Evolutionary conservation across 2,329 filamentous ascomycete species (phyloP), one percentile per base, ranked within the genome.

Genomic region (Sordariomycetes sp.): DNA sequence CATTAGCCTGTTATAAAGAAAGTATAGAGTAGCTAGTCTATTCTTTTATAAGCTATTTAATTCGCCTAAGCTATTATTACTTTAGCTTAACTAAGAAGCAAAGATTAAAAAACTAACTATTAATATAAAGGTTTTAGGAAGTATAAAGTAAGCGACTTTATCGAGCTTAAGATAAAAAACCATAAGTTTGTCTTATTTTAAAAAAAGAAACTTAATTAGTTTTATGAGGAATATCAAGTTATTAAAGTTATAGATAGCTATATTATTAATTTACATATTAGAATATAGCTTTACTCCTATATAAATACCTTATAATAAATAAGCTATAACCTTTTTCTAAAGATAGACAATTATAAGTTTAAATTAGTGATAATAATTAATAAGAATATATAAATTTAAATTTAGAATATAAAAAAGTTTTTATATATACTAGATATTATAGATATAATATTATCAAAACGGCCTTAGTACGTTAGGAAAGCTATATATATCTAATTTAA

Each of bases 121-220:
- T n/a, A n/a, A n/a, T n/a, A n/a, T n/a, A n/a, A n/a, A n/a, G n/a
- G n/a, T n/a, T n/a, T n/a, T n/a, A 13, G 32, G 42, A 10, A 17
- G n/a, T 24, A 51, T 52, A 10, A 52, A 10, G 32, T 52, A 24
- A 17, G 32, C 2, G 34, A 52, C 28, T 10, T 13, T 5, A 17
- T 56, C 2, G 52, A 52, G 42, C 25, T 56, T 15, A 50, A 7
- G 1, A 24, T 56, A 36, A 15, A 8, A 3, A 52, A 56, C 32
- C 52, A 56, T 10, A 2, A 24, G 1, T 3, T 4, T 1, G 7
- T 3, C 12, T 34, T 12, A 5, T 45, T n/a, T 10, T 56, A 12
- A 7, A 52, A 52, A 22, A 56, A 56, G 45, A n/a, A n/a, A n/a
- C 55, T 56, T 24, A 39, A 56, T n/a, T 56, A 42, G 55, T 28